phyloP scores from a whole-genome alignment of 768 basidiomycete genomes.

The Inosperma sp. region DNA sequence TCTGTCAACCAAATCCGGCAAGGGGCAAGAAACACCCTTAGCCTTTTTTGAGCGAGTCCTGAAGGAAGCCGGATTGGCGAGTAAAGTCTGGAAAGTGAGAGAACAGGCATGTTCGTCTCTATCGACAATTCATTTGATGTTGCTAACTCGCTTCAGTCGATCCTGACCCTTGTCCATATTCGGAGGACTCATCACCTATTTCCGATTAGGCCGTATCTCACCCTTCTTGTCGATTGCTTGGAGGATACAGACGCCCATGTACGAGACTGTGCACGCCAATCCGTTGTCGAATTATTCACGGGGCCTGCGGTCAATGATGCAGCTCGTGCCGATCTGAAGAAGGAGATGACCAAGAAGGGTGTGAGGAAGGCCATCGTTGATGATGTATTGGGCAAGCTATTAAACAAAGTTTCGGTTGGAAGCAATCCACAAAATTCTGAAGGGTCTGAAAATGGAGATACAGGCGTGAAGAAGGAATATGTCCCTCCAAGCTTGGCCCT shows the following conservation, averaged over 20 bases:
- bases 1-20: constrained; percentile 47
- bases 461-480: constrained; percentile 50
- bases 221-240: constrained; percentile 74
- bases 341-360: constrained; percentile 78
- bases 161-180: constrained; percentile 67
- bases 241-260: constrained; percentile 91
- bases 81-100: constrained; percentile 81
- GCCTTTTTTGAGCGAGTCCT: constrained; percentile 66
- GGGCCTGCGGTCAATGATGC: constrained; percentile 77
- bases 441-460: constrained; percentile 58
- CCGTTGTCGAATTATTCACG: constrained; percentile 81
- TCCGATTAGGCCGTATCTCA: constrained; percentile 76
- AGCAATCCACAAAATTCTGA: constrained; percentile 48
- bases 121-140: not conserved
- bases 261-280: constrained; percentile 76
- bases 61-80: constrained; percentile 65
- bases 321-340: constrained; percentile 91
- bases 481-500: constrained; percentile 72
- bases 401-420: constrained; percentile 41
- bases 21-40: constrained; percentile 65
- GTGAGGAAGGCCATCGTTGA: constrained; percentile 88
- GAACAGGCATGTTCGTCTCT: constrained; percentile 62
- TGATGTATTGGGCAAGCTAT: constrained; percentile 63
- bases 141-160: constrained; percentile 49
- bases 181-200: constrained; percentile 68